A percentile compares a stretch with the other conserved stretches of the same genome.
phyloP scores from a whole-genome alignment of 345 rosid species.

The Schrenkiella parvula region DNA sequence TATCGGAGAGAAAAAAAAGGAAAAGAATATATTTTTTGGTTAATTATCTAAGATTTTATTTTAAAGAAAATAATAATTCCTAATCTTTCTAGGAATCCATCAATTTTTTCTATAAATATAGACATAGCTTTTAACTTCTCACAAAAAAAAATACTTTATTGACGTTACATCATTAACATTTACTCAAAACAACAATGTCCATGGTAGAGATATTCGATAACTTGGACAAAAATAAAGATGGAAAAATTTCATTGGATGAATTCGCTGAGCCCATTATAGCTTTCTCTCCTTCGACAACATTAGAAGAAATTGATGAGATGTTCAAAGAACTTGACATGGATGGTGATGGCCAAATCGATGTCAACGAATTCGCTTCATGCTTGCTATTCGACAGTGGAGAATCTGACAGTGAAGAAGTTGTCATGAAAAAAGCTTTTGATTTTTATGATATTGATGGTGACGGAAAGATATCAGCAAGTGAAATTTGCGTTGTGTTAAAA shows the following conservation, averaged over 20 bases:
- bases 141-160: too few species aligned
- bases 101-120: too few species aligned
- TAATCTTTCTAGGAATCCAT: too few species aligned
- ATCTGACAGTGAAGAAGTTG: background rate
- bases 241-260: slow-evolving; percentile 23
- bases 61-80: too few species aligned
- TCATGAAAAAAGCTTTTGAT: slow-evolving; percentile 10
- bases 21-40: too few species aligned
- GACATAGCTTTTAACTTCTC: too few species aligned
- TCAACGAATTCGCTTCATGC: background rate
- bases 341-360: slow-evolving; percentile 4
- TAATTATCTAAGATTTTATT: too few species aligned
- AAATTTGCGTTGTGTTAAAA: slow-evolving; percentile 1
- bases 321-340: slow-evolving; percentile 10
- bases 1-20: too few species aligned
- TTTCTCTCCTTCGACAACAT: slow-evolving; percentile 1
- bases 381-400: background rate
- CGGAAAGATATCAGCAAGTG: slow-evolving; percentile 20
- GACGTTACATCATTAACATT: too few species aligned
- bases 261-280: slow-evolving; percentile 3
- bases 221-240: slow-evolving; percentile 25
- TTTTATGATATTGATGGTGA: slow-evolving; percentile 17
- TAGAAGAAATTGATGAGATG: slow-evolving; percentile 14
- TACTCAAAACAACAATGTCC: too few species aligned
- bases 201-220: too few species aligned